A percentile compares a stretch with the other conserved stretches of the same genome.
phyloP scores from a whole-genome alignment of 257 asterid genomes.

The Scutellaria minor region DNA sequence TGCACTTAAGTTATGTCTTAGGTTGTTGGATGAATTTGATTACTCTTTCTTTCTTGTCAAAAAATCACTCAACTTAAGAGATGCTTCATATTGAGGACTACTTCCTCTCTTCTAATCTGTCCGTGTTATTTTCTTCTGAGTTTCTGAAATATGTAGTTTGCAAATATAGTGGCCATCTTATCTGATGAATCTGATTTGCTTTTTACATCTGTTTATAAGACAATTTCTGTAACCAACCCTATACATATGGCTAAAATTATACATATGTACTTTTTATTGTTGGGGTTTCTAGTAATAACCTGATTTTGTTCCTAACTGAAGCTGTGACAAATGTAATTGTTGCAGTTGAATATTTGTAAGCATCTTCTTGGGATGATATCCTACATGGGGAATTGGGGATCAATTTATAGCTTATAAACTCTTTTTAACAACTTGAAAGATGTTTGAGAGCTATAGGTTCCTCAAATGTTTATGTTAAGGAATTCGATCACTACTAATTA shows the following conservation, averaged over 20 bases:
- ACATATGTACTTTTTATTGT: neutral
- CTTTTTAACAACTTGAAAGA: neutral
- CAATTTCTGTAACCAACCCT: neutral
- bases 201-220: neutral
- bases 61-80: neutral
- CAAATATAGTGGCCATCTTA: neutral
- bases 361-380: neutral
- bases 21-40: neutral
- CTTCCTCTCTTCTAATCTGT: neutral
- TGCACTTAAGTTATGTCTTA: conserved; percentile 1
- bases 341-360: neutral
- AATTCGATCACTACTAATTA: too few species aligned
- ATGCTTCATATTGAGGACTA: neutral
- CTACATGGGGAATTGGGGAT: neutral
- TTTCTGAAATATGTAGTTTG: neutral
- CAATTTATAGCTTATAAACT: conserved; percentile 4
- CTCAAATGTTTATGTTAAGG: neutral
- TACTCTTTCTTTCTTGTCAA: neutral
- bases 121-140: neutral
- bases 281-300: neutral
- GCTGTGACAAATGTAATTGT: neutral
- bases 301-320: neutral
- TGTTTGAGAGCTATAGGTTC: neutral
- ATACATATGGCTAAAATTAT: too few species aligned
- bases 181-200: too few species aligned